These are phyloP conservation scores for Dendrobium catenatum DNA, from an alignment of 106 monocot species.

Conservation along the genomic window DNA sequence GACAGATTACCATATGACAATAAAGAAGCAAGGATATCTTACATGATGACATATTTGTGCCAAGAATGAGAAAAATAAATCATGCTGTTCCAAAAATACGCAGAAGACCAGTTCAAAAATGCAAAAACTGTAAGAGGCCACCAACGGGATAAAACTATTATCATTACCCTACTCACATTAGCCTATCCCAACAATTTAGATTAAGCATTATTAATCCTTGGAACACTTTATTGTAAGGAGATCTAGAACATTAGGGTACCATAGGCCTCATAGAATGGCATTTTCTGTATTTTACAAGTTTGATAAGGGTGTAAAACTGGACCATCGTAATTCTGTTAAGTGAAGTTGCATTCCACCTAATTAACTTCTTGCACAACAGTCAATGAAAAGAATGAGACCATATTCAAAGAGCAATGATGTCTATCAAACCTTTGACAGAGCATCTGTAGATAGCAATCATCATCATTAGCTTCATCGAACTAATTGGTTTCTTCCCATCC, in stretches of 20 bases:
- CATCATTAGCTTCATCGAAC: too few relatives aligned
- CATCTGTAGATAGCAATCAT: too few relatives aligned
- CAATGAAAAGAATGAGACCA: too few relatives aligned
- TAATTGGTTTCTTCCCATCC: too few relatives aligned
- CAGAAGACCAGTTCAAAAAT: background rate
- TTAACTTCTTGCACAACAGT: too few relatives aligned
- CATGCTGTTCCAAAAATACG: background rate
- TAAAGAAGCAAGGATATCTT: background rate
- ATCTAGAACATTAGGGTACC: too few relatives aligned
- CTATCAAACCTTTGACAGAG: too few relatives aligned
- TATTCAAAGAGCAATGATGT: too few relatives aligned
- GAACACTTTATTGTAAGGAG: background rate
- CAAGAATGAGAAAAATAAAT: background rate
- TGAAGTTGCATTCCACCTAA: too few relatives aligned
- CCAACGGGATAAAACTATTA: background rate
- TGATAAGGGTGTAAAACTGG: background rate
- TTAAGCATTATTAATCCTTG: background rate
- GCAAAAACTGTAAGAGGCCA: background rate
- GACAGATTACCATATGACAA: background rate
- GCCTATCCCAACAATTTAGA: conserved; percentile 1
- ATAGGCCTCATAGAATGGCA: too few relatives aligned
- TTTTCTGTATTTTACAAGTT: too few relatives aligned
- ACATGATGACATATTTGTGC: background rate
- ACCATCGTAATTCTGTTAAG: too few relatives aligned
- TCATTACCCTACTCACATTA: background rate